Conservation (phyloP, 306 rosid species). For the Hippophae tibetana region DNA sequence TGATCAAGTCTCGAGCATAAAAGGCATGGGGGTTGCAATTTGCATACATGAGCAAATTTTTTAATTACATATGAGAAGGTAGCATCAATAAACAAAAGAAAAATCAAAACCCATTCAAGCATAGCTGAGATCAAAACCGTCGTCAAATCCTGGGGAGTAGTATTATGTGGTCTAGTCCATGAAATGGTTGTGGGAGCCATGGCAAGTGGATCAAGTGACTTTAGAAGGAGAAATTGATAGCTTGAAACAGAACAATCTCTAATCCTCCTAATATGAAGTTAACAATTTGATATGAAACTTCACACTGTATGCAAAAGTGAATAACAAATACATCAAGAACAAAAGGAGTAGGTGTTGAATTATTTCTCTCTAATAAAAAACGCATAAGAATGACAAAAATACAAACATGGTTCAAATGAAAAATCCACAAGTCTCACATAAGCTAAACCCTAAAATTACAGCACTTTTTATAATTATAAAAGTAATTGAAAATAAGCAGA, state of each 20-base stretch:
- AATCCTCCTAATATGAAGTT: constrained; percentile 25
- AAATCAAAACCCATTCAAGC: constrained; percentile 71
- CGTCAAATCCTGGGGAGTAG: constrained; percentile 13
- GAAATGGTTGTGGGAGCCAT: constrained; percentile 35
- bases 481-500: no score
- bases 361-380: no score
- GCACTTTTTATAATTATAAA: no score
- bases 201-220: constrained; percentile 19
- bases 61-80: constrained; percentile 54
- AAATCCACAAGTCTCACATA: no score
- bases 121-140: constrained; percentile 51
- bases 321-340: constrained; percentile 10
- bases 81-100: constrained; percentile 53
- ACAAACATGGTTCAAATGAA: no score
- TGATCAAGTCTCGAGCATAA: constrained; percentile 95
- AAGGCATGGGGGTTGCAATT: constrained; percentile 61
- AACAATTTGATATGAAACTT: constrained; percentile 24
- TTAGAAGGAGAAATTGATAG: constrained; percentile 16
- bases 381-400: no score
- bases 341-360: neutral
- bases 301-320: constrained; percentile 23
- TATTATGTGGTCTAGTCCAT: constrained; percentile 23
- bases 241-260: constrained; percentile 25
- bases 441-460: no score
- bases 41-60: constrained; percentile 53